Percentiles rank a stretch among this genome's conserved stretches.
phyloP scores from a whole-genome alignment of 768 basidiomycete species.

The Dentipellis fragilis region DNA sequence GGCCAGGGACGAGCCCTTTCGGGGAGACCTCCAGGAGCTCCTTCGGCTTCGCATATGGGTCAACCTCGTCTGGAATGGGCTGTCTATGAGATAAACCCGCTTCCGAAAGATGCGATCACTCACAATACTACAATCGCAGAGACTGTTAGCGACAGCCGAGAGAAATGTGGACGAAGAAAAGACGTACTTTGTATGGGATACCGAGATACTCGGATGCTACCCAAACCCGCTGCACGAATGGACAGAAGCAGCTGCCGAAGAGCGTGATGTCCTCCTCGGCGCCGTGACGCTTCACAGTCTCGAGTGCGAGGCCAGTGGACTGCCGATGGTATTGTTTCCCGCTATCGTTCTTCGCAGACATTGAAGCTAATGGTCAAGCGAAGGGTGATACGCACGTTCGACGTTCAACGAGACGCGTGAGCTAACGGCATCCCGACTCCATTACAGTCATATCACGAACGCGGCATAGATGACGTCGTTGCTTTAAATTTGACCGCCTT shows the following conservation, averaged over 20 bases:
- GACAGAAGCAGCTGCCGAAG: conserved; percentile 69
- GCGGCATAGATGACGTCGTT: too few relatives aligned
- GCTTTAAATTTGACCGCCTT: too few relatives aligned
- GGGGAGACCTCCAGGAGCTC: conserved; percentile 77
- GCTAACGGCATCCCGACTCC: too few relatives aligned
- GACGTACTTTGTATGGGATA: conserved; percentile 57
- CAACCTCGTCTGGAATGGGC: conserved; percentile 52
- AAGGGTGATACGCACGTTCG: too few relatives aligned
- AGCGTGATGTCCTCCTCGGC: conserved; percentile 46
- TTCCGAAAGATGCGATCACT: neutral
- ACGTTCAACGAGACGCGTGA: too few relatives aligned
- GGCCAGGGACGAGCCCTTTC: conserved; percentile 70
- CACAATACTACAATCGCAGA: conserved; percentile 5
- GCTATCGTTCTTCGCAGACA: conserved; percentile 22
- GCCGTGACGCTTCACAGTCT: conserved; percentile 42
- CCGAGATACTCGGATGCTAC: conserved; percentile 58
- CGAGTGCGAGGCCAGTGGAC: conserved; percentile 42
- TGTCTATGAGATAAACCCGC: neutral
- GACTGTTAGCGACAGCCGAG: neutral
- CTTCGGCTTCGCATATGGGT: conserved; percentile 74
- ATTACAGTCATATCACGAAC: too few relatives aligned
- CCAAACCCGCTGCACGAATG: conserved; percentile 81
- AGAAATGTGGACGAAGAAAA: neutral
- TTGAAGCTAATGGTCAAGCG: too few relatives aligned
- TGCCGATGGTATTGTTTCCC: conserved; percentile 30